phyloP scores from a whole-genome alignment of 371 early-diverging fungal genomes.

The Mucor mucedo region DNA sequence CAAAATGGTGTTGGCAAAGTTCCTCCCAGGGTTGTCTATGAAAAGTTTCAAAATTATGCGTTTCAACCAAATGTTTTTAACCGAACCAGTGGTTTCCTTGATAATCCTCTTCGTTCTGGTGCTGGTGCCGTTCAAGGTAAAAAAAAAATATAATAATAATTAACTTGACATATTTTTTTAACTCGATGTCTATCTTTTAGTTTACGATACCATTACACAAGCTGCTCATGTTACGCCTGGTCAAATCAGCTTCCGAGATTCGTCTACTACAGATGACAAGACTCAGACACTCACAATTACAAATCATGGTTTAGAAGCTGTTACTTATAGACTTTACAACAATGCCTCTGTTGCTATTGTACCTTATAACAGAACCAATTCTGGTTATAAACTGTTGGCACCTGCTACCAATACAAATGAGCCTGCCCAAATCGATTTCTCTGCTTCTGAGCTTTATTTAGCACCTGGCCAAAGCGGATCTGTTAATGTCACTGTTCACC shows the following conservation, averaged over 20 bases:
- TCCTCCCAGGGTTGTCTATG: slow-evolving; percentile 9
- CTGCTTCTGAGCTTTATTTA: slow-evolving; percentile 65
- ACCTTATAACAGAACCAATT: slow-evolving; percentile 27
- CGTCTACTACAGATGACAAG: slow-evolving; percentile 33
- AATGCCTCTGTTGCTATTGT: slow-evolving; percentile 37
- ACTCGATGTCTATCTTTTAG: slow-evolving; percentile 1
- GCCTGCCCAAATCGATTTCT: slow-evolving; percentile 59
- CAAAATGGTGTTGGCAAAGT: slow-evolving; percentile 20
- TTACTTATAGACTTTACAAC: slow-evolving; percentile 53
- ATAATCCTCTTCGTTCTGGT: slow-evolving; percentile 59
- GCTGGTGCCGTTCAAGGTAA: slow-evolving; percentile 68
- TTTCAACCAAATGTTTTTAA: neutral
- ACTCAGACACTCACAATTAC: slow-evolving; percentile 49
- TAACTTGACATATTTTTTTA: neutral
- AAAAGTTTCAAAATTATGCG: slow-evolving; percentile 57
- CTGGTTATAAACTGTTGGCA: slow-evolving; percentile 16
- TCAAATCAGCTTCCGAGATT: slow-evolving; percentile 68
- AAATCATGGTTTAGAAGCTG: slow-evolving; percentile 53
- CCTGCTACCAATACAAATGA: slow-evolving; percentile 23
- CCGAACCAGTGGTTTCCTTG: neutral
- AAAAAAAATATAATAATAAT: too few relatives aligned
- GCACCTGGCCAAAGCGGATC: slow-evolving; percentile 59
- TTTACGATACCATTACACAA: slow-evolving; percentile 58
- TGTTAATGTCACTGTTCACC: slow-evolving; percentile 31
- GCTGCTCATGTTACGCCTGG: slow-evolving; percentile 60